Evolutionary conservation across 169 alveolate genomes (phyloP), one percentile per base, ranked within the genome.

Genomic region (Hepatocystis sp.): DNA sequence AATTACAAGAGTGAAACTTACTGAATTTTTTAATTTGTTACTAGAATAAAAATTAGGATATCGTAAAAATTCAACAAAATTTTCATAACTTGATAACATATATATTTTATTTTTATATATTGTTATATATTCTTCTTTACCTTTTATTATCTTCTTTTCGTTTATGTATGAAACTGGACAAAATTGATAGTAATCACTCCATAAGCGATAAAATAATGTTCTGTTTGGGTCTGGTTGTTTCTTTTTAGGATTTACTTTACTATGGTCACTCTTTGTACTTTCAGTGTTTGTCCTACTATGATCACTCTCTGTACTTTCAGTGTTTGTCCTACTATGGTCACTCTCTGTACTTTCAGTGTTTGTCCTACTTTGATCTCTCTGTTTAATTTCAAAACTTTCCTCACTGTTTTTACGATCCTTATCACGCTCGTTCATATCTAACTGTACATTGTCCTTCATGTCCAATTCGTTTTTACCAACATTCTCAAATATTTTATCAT

Each of bases 161-260:
- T 76, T 60, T 30, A 76, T 36, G 42, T 42, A 76, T n/a, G 76
- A 56, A 7, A 76, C 88, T 1, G 88, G 88, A n/a, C 88, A 76
- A 36, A 28, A 58, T 52, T 56, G 40, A 52, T 76, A 76, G 47
- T 17, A 76, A 10, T 15, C 15, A 23, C 39, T 63, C 88, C 88
- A 76, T n/a, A n/a, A n/a, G n/a, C n/a, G n/a, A n/a, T n/a, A n/a
- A n/a, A n/a, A n/a, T n/a, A n/a, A n/a, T n/a, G n/a, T n/a, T n/a
- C n/a, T n/a, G n/a, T n/a, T n/a, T n/a, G n/a, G n/a, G n/a, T n/a
- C n/a, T n/a, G n/a, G n/a, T n/a, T n/a, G n/a, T n/a, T n/a, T n/a
- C n/a, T n/a, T n/a, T n/a, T n/a, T n/a, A n/a, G n/a, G n/a, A n/a
- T n/a, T n/a, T n/a, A n/a, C n/a, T n/a, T n/a, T n/a, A n/a, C n/a